A percentile compares a stretch with the other conserved stretches of the same genome.
These are phyloP conservation scores for Xylaria arbuscula DNA, from an alignment of 2,329 filamentous ascomycete species.

Conservation along the genomic window DNA sequence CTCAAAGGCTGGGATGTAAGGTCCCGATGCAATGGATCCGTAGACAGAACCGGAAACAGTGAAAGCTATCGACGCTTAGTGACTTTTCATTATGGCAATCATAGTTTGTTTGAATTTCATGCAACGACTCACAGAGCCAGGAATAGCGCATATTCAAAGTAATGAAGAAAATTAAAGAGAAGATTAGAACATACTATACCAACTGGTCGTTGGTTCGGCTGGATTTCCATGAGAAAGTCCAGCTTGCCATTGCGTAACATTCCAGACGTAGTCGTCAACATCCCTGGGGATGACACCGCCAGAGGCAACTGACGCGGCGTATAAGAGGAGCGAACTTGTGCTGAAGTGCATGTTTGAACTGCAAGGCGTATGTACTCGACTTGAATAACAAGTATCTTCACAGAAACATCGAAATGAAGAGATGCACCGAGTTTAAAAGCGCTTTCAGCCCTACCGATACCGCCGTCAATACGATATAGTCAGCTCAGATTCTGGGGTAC, in stretches of 20 bases:
- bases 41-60: constrained; percentile 17
- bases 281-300: constrained; percentile 3
- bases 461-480: background rate
- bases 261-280: constrained; percentile 23
- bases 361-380: background rate
- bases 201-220: constrained; percentile 29
- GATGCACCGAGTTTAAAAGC: background rate
- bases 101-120: background rate
- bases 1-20: constrained; percentile 31
- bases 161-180: background rate
- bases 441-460: background rate
- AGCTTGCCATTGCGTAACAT: constrained; percentile 33
- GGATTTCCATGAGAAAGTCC: constrained; percentile 37
- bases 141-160: background rate
- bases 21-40: constrained; percentile 2
- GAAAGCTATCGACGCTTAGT: constrained; percentile 28
- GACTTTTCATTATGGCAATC: background rate
- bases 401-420: background rate
- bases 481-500: background rate
- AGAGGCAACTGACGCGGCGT: constrained; percentile 9
- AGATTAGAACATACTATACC: constrained; percentile 29
- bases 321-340: constrained; percentile 2
- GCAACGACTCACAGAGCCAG: background rate
- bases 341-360: constrained; percentile 18
- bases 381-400: background rate